phyloP scores from a whole-genome alignment of 805 yeast genomes.

The Saccharomycopsis sp. region DNA sequence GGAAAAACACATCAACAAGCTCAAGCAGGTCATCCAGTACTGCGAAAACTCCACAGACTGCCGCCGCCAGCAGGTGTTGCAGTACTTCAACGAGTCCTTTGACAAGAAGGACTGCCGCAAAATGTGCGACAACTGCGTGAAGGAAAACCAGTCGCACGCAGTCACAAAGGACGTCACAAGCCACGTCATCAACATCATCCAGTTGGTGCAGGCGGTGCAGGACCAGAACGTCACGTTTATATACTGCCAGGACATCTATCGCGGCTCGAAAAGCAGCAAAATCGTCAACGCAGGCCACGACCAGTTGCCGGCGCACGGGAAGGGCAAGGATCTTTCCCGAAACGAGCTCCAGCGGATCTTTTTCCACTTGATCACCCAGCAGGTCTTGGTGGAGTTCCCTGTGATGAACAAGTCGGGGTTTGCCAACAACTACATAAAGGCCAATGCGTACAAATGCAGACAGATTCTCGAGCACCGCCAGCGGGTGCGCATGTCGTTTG shows the following conservation, averaged over 20 bases:
- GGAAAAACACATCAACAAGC: constrained; percentile 69
- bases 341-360: constrained; percentile 76
- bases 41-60: constrained; percentile 91
- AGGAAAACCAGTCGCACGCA: constrained; percentile 34
- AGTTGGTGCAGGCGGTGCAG: constrained; percentile 51
- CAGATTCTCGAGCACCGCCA: constrained; percentile 39
- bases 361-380: constrained; percentile 64
- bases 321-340: constrained; percentile 56
- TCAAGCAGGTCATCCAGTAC: constrained; percentile 80
- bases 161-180: constrained; percentile 63
- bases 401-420: constrained; percentile 71
- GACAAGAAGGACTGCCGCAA: constrained; percentile 56
- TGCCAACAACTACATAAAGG: constrained; percentile 64
- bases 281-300: constrained; percentile 60
- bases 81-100: constrained; percentile 83
- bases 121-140: constrained; percentile 80
- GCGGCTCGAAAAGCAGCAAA: constrained; percentile 62
- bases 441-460: constrained; percentile 48
- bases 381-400: constrained; percentile 63
- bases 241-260: constrained; percentile 75
- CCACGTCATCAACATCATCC: constrained; percentile 51
- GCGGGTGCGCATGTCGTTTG: constrained; percentile 37
- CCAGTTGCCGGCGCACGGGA: constrained; percentile 55
- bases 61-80: constrained; percentile 79
- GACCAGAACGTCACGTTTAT: constrained; percentile 61